These are phyloP conservation scores for Suillus placidus DNA, from an alignment of 768 basidiomycete species.

Conservation along the genomic window DNA sequence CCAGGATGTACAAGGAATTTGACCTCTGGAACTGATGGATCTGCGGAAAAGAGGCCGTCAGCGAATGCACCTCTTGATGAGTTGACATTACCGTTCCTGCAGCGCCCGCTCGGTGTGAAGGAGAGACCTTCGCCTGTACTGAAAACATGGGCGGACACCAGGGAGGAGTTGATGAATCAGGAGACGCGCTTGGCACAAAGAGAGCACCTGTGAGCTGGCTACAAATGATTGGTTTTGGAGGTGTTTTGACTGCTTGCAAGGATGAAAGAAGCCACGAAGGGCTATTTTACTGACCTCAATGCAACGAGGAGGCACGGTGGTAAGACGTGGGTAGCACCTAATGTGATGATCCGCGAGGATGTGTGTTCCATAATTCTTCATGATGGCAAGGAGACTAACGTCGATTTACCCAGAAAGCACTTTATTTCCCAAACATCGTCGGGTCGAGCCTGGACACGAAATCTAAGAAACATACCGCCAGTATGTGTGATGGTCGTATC, in stretches of 20 bases:
- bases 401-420: conserved; percentile 63
- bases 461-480: conserved; percentile 70
- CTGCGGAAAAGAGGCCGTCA: neutral
- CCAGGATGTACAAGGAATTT: conserved; percentile 8
- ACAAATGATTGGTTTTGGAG: neutral
- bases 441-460: conserved; percentile 68
- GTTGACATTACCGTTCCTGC: conserved; percentile 42
- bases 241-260: conserved; percentile 34
- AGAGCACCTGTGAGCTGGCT: conserved; percentile 50
- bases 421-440: conserved; percentile 86
- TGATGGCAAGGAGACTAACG: conserved; percentile 2
- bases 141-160: conserved; percentile 61
- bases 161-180: conserved; percentile 71
- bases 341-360: conserved; percentile 86
- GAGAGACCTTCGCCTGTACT: conserved; percentile 63
- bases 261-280: conserved; percentile 67
- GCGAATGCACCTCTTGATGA: conserved; percentile 2
- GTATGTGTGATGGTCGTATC: conserved; percentile 73
- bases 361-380: conserved; percentile 48
- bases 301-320: conserved; percentile 82
- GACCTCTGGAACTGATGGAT: neutral
- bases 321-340: conserved; percentile 93
- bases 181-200: conserved; percentile 73
- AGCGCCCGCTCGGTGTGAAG: conserved; percentile 75
- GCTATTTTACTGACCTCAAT: conserved; percentile 88